Conservation (phyloP, 2,329 filamentous ascomycete genomes). For the Fusarium nanum region DNA sequence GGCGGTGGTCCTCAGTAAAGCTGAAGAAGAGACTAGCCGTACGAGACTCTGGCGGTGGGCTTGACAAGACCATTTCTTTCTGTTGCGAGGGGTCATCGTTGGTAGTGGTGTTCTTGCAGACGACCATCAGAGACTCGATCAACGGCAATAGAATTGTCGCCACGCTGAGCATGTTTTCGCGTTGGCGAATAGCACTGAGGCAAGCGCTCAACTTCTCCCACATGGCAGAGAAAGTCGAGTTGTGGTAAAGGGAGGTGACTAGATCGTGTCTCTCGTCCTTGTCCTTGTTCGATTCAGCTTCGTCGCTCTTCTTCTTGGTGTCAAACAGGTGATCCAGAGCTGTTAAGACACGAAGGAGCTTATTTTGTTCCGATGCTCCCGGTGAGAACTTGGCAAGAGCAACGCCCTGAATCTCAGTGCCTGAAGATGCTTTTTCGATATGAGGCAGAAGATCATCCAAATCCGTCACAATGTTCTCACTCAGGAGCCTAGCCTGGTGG, state of each 20-base stretch:
- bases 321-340: conserved; percentile 97
- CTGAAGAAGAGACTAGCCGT: conserved; percentile 95
- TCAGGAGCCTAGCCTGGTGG: conserved; percentile 84
- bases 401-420: conserved; percentile 94
- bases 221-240: conserved; percentile 86
- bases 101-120: conserved; percentile 95
- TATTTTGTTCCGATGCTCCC: conserved; percentile 95
- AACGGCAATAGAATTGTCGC: conserved; percentile 94
- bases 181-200: conserved; percentile 85
- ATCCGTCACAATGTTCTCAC: conserved; percentile 85
- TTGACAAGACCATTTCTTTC: conserved; percentile 79
- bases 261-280: conserved; percentile 82
- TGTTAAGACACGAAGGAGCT: conserved; percentile 89
- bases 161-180: conserved; percentile 96
- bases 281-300: conserved; percentile 61
- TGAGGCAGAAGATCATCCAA: conserved; percentile 86
- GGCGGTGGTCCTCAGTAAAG: conserved; percentile 97
- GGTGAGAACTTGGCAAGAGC: conserved; percentile 96
- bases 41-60: conserved; percentile 78
- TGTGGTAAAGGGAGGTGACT: conserved; percentile 88
- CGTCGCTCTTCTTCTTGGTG: conserved; percentile 73
- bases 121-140: conserved; percentile 97
- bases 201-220: conserved; percentile 95
- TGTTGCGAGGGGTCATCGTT: conserved; percentile 71
- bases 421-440: conserved; percentile 85